These are phyloP conservation scores for Anisodus tanguticus DNA, from an alignment of 257 asterid species.

Conservation along the genomic window DNA sequence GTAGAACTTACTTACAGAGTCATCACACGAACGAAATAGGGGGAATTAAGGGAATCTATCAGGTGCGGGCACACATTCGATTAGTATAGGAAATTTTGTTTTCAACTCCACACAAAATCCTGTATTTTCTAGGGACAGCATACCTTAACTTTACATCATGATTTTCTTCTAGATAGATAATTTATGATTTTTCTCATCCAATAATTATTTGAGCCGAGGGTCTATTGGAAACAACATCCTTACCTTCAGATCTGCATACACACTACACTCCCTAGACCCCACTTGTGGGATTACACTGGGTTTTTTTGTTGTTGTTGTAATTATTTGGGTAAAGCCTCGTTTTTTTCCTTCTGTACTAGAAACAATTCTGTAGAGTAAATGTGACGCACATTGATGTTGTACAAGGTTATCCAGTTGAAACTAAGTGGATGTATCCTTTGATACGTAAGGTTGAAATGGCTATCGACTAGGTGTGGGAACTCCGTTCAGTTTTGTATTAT, in stretches of 20 bases:
- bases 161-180: constrained; percentile 6
- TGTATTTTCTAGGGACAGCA: constrained; percentile 10
- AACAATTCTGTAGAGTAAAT: neutral
- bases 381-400: constrained; percentile 9
- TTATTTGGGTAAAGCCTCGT: neutral
- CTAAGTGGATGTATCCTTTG: neutral
- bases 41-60: neutral
- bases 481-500: neutral
- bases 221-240: no score
- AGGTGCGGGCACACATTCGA: constrained; percentile 24
- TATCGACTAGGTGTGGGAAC: neutral
- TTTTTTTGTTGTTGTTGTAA: no score
- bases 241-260: no score
- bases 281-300: no score
- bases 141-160: neutral
- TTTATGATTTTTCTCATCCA: neutral
- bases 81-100: neutral
- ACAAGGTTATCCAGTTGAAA: constrained; percentile 18
- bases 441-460: neutral
- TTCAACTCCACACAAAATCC: neutral
- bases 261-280: no score
- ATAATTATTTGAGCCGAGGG: neutral
- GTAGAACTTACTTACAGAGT: constrained; percentile 80
- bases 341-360: neutral
- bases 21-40: constrained; percentile 67